phyloP scores from a whole-genome alignment of 2,329 filamentous ascomycete species.

The Ascomycota sp. region DNA sequence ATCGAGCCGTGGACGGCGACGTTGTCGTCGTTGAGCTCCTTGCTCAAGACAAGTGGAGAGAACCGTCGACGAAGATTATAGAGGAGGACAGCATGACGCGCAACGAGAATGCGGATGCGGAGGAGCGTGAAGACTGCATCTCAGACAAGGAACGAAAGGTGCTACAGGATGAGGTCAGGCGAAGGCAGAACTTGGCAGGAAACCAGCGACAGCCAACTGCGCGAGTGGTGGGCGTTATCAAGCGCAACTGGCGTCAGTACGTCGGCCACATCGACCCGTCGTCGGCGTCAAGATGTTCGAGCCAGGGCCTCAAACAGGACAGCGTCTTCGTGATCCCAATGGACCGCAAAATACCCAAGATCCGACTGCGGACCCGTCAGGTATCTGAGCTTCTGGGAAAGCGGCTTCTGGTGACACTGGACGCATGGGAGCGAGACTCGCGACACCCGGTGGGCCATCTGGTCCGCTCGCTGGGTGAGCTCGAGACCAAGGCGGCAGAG shows the following conservation, averaged over 20 bases:
- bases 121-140: constrained; percentile 57
- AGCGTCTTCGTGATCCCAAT: constrained; percentile 91
- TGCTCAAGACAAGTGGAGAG: constrained; percentile 91
- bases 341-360: constrained; percentile 96
- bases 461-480: constrained; percentile 73
- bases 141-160: constrained; percentile 72
- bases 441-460: constrained; percentile 87
- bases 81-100: constrained; percentile 83
- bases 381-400: constrained; percentile 77
- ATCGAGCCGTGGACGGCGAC: constrained; percentile 80
- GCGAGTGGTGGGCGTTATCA: constrained; percentile 76
- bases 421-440: constrained; percentile 86
- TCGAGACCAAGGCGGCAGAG: constrained; percentile 94
- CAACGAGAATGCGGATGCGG: constrained; percentile 81
- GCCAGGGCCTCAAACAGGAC: constrained; percentile 68
- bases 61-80: constrained; percentile 83
- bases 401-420: constrained; percentile 79
- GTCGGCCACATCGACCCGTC: constrained; percentile 86
- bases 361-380: constrained; percentile 77
- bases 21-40: constrained; percentile 83
- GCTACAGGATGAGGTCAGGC: constrained; percentile 78
- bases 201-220: constrained; percentile 75
- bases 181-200: constrained; percentile 58
- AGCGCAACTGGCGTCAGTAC: constrained; percentile 94
- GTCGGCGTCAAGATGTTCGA: constrained; percentile 53